Conservation (phyloP, 352 stramenopile genomes). For the Achlya hypogyna region DNA sequence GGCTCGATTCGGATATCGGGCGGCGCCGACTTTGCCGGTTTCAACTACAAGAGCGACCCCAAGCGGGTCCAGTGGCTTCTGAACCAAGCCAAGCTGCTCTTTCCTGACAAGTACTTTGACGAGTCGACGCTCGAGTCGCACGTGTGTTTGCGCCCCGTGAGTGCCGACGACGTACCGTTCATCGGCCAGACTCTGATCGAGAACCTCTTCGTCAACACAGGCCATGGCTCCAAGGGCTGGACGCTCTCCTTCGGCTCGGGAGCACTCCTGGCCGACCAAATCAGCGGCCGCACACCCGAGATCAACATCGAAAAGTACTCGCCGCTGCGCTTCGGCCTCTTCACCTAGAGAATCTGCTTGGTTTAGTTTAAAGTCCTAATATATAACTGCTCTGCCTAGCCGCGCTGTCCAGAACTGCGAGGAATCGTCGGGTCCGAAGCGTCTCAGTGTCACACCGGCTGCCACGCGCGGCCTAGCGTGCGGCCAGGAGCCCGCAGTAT, state of each 20-base stretch:
- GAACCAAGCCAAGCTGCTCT: slow-evolving; percentile 60
- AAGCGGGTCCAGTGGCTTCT: slow-evolving; percentile 76
- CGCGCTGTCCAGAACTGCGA: too few species aligned
- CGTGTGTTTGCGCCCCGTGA: slow-evolving; percentile 76
- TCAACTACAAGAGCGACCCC: slow-evolving; percentile 44
- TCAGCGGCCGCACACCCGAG: slow-evolving; percentile 63
- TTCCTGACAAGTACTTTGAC: slow-evolving; percentile 74
- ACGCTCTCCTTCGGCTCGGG: slow-evolving; percentile 73
- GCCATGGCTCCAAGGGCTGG: slow-evolving; percentile 79
- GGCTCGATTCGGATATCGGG: slow-evolving; percentile 65
- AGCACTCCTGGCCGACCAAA: slow-evolving; percentile 68
- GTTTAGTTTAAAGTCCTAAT: too few species aligned
- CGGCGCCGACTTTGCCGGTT: slow-evolving; percentile 69
- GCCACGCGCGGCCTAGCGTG: too few species aligned
- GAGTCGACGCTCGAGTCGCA: slow-evolving; percentile 66
- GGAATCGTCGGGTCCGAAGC: too few species aligned
- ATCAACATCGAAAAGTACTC: slow-evolving; percentile 78
- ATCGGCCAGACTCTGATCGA: slow-evolving; percentile 69
- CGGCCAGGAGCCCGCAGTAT: too few species aligned
- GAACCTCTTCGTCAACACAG: slow-evolving; percentile 80
- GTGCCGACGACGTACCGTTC: slow-evolving; percentile 71
- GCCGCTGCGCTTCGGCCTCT: slow-evolving; percentile 68
- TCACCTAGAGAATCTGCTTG: slow-evolving; percentile 36
- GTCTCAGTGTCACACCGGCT: too few species aligned
- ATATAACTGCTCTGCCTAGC: too few species aligned